Percentiles rank a stretch among this genome's conserved stretches.
These are phyloP conservation scores for Eragrostis tef DNA, from an alignment of 202 grass and related monocot species.

Conservation along the genomic window DNA sequence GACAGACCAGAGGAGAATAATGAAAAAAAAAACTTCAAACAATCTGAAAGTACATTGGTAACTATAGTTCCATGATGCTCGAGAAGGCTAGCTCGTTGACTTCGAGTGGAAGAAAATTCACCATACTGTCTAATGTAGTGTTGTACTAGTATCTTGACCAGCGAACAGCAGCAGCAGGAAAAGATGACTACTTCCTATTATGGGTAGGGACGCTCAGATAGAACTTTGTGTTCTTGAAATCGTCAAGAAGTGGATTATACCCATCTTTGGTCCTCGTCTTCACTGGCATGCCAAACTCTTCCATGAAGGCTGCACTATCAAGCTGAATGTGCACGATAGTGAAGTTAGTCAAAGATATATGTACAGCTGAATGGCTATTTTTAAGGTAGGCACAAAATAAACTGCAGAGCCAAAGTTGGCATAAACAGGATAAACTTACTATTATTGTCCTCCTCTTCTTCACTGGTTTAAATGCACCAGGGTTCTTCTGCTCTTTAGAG, in stretches of 20 bases:
- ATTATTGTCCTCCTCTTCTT: conserved; percentile 85
- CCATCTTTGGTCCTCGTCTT: conserved; percentile 93
- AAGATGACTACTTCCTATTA: conserved; percentile 53
- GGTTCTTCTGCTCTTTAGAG: conserved; percentile 59
- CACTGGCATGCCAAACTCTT: conserved; percentile 85
- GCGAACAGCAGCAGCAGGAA: not conserved
- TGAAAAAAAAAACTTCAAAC: not conserved
- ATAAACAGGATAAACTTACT: conserved; percentile 60
- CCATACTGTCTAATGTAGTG: not conserved
- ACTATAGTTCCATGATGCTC: not conserved
- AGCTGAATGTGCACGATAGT: conserved; percentile 53
- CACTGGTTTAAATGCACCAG: conserved; percentile 69
- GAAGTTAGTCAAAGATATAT: conserved; percentile 12
- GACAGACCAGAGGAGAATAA: not conserved
- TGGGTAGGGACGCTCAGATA: conserved; percentile 92
- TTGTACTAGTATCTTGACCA: not conserved
- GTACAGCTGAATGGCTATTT: not conserved
- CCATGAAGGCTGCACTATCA: conserved; percentile 82
- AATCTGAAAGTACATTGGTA: not conserved
- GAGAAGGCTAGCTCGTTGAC: not conserved
- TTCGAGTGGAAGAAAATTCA: not conserved
- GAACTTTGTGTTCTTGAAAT: conserved; percentile 96
- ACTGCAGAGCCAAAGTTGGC: not conserved
- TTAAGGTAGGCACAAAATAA: not conserved
- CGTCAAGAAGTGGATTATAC: conserved; percentile 89